Conservation (phyloP, 2,329 filamentous ascomycete genomes). For the Mycosphaerella arachidis region DNA sequence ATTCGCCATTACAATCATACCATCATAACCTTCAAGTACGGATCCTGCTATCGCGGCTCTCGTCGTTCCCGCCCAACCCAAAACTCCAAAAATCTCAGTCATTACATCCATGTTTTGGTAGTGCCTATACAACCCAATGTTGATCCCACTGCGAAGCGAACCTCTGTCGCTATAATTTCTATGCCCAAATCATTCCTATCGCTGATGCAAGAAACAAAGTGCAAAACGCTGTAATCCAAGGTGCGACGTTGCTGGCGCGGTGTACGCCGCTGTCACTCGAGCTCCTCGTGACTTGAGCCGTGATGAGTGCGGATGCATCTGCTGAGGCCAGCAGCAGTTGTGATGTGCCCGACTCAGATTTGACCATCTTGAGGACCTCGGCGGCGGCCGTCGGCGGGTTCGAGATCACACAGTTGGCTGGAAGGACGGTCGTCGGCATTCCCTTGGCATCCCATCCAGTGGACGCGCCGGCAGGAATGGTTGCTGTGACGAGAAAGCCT, state of each 20-base stretch:
- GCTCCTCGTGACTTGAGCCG: constrained; percentile 8
- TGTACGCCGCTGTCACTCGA: neutral
- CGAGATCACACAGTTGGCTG: constrained; percentile 18
- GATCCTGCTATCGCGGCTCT: neutral
- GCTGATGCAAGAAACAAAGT: constrained; percentile 17
- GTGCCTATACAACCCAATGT: constrained; percentile 11
- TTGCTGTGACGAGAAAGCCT: constrained; percentile 48
- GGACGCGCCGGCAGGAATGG: constrained; percentile 35
- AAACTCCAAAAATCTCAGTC: constrained; percentile 2
- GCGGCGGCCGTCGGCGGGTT: constrained; percentile 5
- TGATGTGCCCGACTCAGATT: neutral
- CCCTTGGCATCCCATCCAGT: constrained; percentile 46
- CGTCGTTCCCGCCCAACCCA: neutral
- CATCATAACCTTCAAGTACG: constrained; percentile 1
- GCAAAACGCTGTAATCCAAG: constrained; percentile 9
- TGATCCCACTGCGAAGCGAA: constrained; percentile 1
- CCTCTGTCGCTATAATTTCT: constrained; percentile 10
- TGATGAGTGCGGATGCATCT: constrained; percentile 14
- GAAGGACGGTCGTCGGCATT: constrained; percentile 39
- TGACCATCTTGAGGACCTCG: constrained; percentile 11
- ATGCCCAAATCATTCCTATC: constrained; percentile 9
- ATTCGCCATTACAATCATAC: constrained; percentile 2
- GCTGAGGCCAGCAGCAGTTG: constrained; percentile 16
- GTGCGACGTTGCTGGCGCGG: neutral
- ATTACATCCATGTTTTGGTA: constrained; percentile 7